Conservation (phyloP, 2,329 filamentous ascomycete species). For the Aspergillus glaucus region DNA sequence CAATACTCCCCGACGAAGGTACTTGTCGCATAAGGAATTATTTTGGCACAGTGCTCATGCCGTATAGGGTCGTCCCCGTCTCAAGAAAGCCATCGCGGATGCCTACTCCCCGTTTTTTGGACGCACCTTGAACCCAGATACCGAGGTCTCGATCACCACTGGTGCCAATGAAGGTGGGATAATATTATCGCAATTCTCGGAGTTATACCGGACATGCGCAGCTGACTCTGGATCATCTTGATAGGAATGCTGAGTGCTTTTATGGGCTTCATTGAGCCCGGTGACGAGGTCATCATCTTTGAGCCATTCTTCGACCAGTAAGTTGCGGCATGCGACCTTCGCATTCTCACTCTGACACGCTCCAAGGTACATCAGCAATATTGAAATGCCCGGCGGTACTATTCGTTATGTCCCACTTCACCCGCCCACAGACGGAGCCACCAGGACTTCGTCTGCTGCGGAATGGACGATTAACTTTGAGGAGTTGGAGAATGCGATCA, state of each 20-base stretch:
- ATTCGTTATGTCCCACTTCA: slow-evolving; percentile 94
- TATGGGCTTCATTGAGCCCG: slow-evolving; percentile 92
- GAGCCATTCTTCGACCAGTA: slow-evolving; percentile 98
- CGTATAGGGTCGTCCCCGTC: slow-evolving; percentile 66
- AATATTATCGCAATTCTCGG: neutral
- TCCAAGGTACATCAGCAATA: slow-evolving; percentile 81
- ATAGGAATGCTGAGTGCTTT: slow-evolving; percentile 88
- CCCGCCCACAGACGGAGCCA: slow-evolving; percentile 73
- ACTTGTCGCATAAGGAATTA: slow-evolving; percentile 5
- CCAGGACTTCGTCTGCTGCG: slow-evolving; percentile 71
- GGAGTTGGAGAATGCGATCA: slow-evolving; percentile 74
- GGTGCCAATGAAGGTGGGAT: slow-evolving; percentile 44
- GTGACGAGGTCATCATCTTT: slow-evolving; percentile 95
- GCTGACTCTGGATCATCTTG: neutral
- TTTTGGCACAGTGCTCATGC: slow-evolving; percentile 1
- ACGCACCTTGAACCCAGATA: slow-evolving; percentile 74
- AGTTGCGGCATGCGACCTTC: slow-evolving; percentile 16
- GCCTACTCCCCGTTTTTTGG: slow-evolving; percentile 90
- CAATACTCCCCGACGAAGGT: slow-evolving; percentile 94
- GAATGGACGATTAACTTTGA: slow-evolving; percentile 86
- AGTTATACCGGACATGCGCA: neutral
- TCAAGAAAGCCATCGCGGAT: slow-evolving; percentile 88
- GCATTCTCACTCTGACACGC: neutral
- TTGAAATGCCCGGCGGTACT: slow-evolving; percentile 94
- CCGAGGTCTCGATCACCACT: slow-evolving; percentile 90